Evolutionary conservation across 129 eudicot genomes (phyloP), one percentile per base, ranked within the genome.

Genomic region (Centella asiatica): DNA sequence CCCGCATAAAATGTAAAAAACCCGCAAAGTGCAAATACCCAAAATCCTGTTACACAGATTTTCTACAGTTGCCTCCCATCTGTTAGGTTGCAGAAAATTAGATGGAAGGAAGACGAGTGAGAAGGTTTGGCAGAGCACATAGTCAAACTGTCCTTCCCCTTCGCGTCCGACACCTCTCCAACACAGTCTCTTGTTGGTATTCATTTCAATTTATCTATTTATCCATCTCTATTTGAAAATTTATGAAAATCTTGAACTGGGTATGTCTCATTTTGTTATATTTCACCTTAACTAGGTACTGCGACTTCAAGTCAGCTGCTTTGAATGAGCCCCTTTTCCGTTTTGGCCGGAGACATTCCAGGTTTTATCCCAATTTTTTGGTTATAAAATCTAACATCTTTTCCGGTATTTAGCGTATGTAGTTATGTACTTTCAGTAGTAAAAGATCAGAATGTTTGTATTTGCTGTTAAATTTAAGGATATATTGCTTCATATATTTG

Each of bases 101-200:
- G 15, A 65, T 49, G 45, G 60, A 65, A 65, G 60, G 49, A 34
- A 48, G 69, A 20, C 61, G 69, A 52, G 60, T 67, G 34, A 77
- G 83, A 69, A 70, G 78, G 53, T 69, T 74, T 20, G 78, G 74
- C 68, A 78, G 81, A 52, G 60, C 63, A 60, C 32, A 50, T 0
- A 7, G 28, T 9, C 79, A 36, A 15, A 69, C 87, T 6, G 73
- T 85, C 17, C 79, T 88, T 52, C 96, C 96, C 14, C 67, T 85
- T 29, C 89, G 79, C 61, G 37, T 73, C 52, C 31, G 60, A 15
- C 80, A 61, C 22, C 75, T 84, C 64, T 72, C 88, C 50, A 77
- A 79, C 62, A 73, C 95, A 48, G 56, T 89, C 44, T 89, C 97
- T 51, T 89, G 95, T 72, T 89, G 97, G 96, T 88, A 78, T 55